A percentile compares a stretch with the other conserved stretches of the same genome.
These are phyloP conservation scores for Saccharomycopsis guyanensis DNA, from an alignment of 805 yeast species.

Conservation along the genomic window DNA sequence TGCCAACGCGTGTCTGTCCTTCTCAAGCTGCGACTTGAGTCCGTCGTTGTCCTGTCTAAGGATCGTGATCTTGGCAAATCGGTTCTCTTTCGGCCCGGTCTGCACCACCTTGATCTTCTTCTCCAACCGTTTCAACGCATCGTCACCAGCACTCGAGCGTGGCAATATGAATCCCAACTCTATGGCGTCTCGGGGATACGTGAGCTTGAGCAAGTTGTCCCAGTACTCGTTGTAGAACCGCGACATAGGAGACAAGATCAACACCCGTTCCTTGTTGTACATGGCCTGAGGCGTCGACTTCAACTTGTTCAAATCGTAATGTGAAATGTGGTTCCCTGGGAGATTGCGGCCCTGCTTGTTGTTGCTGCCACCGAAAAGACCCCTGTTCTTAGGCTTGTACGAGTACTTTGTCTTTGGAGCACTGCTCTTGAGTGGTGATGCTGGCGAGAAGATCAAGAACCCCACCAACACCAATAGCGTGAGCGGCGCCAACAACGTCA, in stretches of 20 bases:
- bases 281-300: constrained; percentile 66
- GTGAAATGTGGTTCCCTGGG: constrained; percentile 70
- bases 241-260: constrained; percentile 86
- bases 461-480: constrained; percentile 34
- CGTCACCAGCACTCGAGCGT: constrained; percentile 72
- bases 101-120: constrained; percentile 68
- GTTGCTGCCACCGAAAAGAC: constrained; percentile 34
- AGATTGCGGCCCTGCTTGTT: constrained; percentile 33
- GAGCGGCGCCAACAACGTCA: constrained; percentile 40
- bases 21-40: constrained; percentile 66
- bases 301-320: constrained; percentile 75
- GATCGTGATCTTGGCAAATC: constrained; percentile 79
- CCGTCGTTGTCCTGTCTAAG: constrained; percentile 86
- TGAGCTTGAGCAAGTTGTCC: constrained; percentile 66
- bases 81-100: constrained; percentile 48
- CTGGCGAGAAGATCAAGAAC: constrained; percentile 35
- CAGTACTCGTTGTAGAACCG: constrained; percentile 81
- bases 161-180: constrained; percentile 93
- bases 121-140: constrained; percentile 65
- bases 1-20: constrained; percentile 79
- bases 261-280: constrained; percentile 70
- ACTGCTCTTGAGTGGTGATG: constrained; percentile 8
- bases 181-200: constrained; percentile 77
- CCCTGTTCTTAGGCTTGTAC: constrained; percentile 37
- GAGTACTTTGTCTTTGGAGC: constrained; percentile 35